A percentile compares a stretch with the other conserved stretches of the same genome.
Evolutionary conservation across 208 protist genomes (phyloP).

Genomic region (Trypanosoma platydactyli): DNA sequence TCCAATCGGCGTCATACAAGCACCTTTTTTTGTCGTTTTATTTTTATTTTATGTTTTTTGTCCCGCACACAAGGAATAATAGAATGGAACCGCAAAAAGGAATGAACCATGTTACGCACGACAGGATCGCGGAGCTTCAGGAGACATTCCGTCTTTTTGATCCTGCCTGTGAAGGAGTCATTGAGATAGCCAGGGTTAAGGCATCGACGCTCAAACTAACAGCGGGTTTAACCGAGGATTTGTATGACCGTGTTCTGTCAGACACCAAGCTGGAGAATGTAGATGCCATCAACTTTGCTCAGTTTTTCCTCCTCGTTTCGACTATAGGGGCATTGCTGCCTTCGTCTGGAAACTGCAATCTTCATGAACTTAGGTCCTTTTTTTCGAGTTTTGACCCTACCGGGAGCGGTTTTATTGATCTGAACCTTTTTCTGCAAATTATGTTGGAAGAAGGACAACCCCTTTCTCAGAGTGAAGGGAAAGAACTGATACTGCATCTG

Average conservation of each 20-base stretch:
- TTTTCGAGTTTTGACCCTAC: conserved; percentile 51
- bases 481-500: conserved; percentile 40
- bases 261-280: conserved; percentile 35
- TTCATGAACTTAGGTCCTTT: conserved; percentile 28
- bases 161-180: conserved; percentile 39
- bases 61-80: conserved; percentile 8
- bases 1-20: neutral
- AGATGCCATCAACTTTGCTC: conserved; percentile 52
- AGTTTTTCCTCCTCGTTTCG: conserved; percentile 55
- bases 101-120: conserved; percentile 33
- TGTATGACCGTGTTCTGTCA: conserved; percentile 36
- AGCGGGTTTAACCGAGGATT: conserved; percentile 28
- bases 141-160: conserved; percentile 62
- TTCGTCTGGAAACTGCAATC: conserved; percentile 21
- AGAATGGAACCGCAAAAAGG: conserved; percentile 13
- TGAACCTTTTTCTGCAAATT: conserved; percentile 47
- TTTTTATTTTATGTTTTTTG: conserved; percentile 4
- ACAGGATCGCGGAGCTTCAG: conserved; percentile 61
- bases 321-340: conserved; percentile 25
- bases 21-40: conserved; percentile 17
- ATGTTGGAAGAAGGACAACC: conserved; percentile 51
- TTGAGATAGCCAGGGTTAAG: conserved; percentile 39
- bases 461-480: conserved; percentile 41
- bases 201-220: conserved; percentile 32
- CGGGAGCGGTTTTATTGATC: conserved; percentile 49